Conservation (phyloP, 73 alveolate species). For the Effrenium voratum region DNA sequence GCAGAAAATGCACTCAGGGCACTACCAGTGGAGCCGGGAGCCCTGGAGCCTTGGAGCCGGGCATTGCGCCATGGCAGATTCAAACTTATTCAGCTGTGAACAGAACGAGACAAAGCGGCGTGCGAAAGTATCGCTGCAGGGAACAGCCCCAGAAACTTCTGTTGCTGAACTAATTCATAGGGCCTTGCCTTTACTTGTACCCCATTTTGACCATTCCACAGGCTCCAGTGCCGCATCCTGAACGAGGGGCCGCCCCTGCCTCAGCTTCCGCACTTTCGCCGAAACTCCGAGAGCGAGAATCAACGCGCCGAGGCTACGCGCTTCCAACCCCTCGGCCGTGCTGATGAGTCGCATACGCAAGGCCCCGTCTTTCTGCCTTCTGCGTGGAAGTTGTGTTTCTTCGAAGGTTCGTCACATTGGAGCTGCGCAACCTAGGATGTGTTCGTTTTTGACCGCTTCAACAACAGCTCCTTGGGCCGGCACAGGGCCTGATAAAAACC, state of each 20-base stretch:
- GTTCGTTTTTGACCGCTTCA: background rate
- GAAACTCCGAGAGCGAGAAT: background rate
- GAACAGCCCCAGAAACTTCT: too few relatives aligned
- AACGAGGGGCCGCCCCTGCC: slow-evolving; percentile 83
- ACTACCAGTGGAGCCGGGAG: slow-evolving; percentile 69
- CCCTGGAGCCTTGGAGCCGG: background rate
- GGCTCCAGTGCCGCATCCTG: slow-evolving; percentile 88
- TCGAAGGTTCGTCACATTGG: background rate
- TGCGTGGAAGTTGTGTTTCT: background rate
- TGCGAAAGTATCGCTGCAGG: too few relatives aligned
- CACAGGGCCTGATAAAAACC: background rate
- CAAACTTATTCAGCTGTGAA: too few relatives aligned
- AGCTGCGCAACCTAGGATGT: background rate
- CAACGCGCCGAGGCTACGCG: slow-evolving; percentile 43
- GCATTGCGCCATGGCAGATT: too few relatives aligned
- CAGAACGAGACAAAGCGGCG: too few relatives aligned
- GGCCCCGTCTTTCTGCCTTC: too few relatives aligned
- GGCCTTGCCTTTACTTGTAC: background rate
- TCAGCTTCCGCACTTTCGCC: background rate
- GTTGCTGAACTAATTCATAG: too few relatives aligned
- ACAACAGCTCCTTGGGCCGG: background rate
- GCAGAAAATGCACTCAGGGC: slow-evolving; percentile 92
- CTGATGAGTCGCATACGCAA: slow-evolving; percentile 92
- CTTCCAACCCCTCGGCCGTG: slow-evolving; percentile 90
- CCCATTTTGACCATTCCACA: background rate